phyloP scores from a whole-genome alignment of 208 protist species.

The Trypanosoma brucei region DNA sequence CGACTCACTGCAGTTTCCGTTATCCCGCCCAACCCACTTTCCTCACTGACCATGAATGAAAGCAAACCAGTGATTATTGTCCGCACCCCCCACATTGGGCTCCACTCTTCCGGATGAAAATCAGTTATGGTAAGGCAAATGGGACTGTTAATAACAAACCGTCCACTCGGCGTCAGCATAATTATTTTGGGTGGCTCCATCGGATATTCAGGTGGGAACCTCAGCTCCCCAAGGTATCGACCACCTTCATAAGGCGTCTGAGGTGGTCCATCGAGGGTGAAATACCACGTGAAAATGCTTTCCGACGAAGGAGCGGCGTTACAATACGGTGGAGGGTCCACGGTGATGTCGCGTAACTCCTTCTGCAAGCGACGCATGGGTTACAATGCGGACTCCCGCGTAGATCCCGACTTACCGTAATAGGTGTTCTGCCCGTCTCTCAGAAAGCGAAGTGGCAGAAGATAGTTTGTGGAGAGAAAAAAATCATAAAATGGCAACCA shows the following conservation, averaged over 20 bases:
- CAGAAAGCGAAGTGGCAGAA: no score
- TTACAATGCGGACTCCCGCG: constrained; percentile 17
- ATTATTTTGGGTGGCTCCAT: constrained; percentile 91
- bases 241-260: constrained; percentile 92
- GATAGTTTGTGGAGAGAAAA: no score
- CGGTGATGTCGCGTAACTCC: constrained; percentile 41
- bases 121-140: constrained; percentile 85
- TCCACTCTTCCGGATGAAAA: constrained; percentile 89
- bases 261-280: constrained; percentile 91
- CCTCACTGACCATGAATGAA: constrained; percentile 73
- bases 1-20: constrained; percentile 25
- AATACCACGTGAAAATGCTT: constrained; percentile 96
- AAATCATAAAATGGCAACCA: no score
- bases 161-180: constrained; percentile 82
- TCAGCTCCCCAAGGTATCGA: constrained; percentile 94
- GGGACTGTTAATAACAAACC: constrained; percentile 50
- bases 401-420: neutral
- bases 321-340: constrained; percentile 30
- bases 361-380: constrained; percentile 49
- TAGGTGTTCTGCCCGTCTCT: neutral
- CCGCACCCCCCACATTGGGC: constrained; percentile 74
- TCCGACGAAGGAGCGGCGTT: constrained; percentile 31
- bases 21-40: constrained; percentile 41
- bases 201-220: constrained; percentile 95
- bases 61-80: constrained; percentile 83